Evolutionary conservation across 768 basidiomycete species (phyloP).

Genomic region (Rhizopogon sp.): DNA sequence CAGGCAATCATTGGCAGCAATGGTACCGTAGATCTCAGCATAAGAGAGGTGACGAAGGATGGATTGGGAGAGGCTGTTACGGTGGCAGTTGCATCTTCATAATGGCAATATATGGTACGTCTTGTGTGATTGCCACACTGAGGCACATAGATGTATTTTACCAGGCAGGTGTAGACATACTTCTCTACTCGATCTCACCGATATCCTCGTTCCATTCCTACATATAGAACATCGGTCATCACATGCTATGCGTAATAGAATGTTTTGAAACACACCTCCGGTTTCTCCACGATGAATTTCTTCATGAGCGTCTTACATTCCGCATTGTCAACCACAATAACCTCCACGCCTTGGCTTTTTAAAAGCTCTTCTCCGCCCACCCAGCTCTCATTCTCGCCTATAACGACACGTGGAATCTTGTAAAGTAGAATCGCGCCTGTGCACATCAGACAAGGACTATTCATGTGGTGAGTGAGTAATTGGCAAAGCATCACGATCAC

Average conservation of each 20-base stretch:
- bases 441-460: constrained; percentile 64
- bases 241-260: constrained; percentile 6
- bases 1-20: constrained; percentile 29
- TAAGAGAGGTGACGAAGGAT: constrained; percentile 32
- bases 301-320: constrained; percentile 53
- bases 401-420: constrained; percentile 59
- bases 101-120: constrained; percentile 6
- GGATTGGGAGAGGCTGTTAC: constrained; percentile 29
- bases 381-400: constrained; percentile 57
- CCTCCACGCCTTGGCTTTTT: constrained; percentile 47
- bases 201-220: constrained; percentile 63
- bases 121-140: background rate
- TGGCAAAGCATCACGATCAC: constrained; percentile 4
- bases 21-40: constrained; percentile 33
- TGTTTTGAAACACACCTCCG: constrained; percentile 35
- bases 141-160: background rate
- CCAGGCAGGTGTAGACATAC: background rate
- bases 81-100: constrained; percentile 19
- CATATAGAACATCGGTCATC: constrained; percentile 9
- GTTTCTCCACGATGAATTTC: constrained; percentile 50
- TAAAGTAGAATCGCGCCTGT: constrained; percentile 58
- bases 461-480: background rate
- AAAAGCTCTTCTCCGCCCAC: constrained; percentile 52
- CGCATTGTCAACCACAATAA: constrained; percentile 40
- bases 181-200: constrained; percentile 31